Conservation (phyloP, 2,329 filamentous ascomycete species). For the Drechslerella dactyloides region DNA sequence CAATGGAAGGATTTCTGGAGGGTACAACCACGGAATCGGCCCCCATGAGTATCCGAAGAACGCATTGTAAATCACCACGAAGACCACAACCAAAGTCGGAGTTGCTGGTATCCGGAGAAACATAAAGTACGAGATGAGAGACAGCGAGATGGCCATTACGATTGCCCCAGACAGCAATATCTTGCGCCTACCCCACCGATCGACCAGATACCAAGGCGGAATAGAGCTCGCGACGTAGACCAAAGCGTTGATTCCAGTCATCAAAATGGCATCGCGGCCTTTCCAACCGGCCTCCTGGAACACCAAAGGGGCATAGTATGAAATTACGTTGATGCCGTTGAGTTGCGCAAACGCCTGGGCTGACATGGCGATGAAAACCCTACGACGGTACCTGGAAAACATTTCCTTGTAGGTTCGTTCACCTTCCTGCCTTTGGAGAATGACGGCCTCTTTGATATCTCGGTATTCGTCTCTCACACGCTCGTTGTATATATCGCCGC, state of each 20-base stretch:
- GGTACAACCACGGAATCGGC: conserved; percentile 96
- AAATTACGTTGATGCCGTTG: conserved; percentile 99
- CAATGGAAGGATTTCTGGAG: conserved; percentile 95
- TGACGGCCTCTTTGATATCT: conserved; percentile 98
- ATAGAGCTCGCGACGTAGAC: conserved; percentile 92
- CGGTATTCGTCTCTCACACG: conserved; percentile 95
- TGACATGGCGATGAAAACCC: conserved; percentile 98
- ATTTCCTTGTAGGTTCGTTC: conserved; percentile 90
- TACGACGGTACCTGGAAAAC: conserved; percentile 89
- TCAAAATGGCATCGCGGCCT: conserved; percentile 86
- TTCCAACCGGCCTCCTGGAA: conserved; percentile 97
- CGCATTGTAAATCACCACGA: conserved; percentile 98
- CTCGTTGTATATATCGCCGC: conserved; percentile 89
- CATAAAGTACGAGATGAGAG: conserved; percentile 92
- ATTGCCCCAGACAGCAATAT: conserved; percentile 90
- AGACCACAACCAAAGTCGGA: conserved; percentile 83
- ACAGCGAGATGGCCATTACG: conserved; percentile 86
- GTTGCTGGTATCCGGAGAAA: conserved; percentile 81
- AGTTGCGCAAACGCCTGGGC: conserved; percentile 94
- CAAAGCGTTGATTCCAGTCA: conserved; percentile 95
- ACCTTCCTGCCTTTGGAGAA: conserved; percentile 90
- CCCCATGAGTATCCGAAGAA: conserved; percentile 98
- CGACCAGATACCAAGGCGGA: conserved; percentile 95
- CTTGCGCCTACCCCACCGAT: conserved; percentile 84
- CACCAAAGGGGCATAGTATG: conserved; percentile 91